phyloP scores from a whole-genome alignment of 352 stramenopile species.

The Phytopythium aichiense region DNA sequence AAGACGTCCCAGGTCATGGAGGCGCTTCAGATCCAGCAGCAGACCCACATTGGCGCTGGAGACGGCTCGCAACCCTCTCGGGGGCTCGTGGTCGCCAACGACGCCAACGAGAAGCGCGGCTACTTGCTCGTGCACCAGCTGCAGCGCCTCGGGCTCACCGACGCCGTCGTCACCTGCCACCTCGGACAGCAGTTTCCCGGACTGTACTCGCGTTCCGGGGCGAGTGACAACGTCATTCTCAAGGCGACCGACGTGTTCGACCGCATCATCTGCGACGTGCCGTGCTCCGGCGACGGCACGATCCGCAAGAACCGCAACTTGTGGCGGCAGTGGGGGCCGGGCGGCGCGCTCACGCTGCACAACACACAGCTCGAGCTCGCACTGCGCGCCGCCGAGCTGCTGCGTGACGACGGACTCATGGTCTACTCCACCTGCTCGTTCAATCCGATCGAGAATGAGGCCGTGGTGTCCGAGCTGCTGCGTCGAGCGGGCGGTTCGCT shows the following conservation, averaged over 20 bases:
- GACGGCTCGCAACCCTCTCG: not conserved
- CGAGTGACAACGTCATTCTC: constrained; percentile 10
- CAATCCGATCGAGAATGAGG: constrained; percentile 98
- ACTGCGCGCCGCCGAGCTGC: constrained; percentile 82
- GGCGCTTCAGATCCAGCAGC: constrained; percentile 20
- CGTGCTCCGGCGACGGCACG: constrained; percentile 97
- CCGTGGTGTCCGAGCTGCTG: constrained; percentile 91
- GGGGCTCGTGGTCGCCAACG: constrained; percentile 95
- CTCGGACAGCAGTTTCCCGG: constrained; percentile 93
- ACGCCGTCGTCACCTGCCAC: constrained; percentile 90
- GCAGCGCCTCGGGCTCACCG: constrained; percentile 62
- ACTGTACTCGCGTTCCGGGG: constrained; percentile 42
- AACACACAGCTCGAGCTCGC: constrained; percentile 92
- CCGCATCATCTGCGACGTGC: constrained; percentile 97
- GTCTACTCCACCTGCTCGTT: constrained; percentile 97
- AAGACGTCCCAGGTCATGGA: constrained; percentile 99
- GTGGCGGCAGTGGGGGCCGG: constrained; percentile 89
- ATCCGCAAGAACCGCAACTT: constrained; percentile 95
- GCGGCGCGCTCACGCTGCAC: constrained; percentile 88
- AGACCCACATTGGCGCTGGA: not conserved
- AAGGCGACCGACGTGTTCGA: constrained; percentile 88
- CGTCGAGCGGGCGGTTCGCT: constrained; percentile 80
- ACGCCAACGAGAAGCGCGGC: constrained; percentile 93
- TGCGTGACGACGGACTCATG: constrained; percentile 89
- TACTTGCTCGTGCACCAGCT: constrained; percentile 97